These are phyloP conservation scores for Talaromyces thailandensis DNA, from an alignment of 495 filamentous ascomycete species.

Conservation along the genomic window DNA sequence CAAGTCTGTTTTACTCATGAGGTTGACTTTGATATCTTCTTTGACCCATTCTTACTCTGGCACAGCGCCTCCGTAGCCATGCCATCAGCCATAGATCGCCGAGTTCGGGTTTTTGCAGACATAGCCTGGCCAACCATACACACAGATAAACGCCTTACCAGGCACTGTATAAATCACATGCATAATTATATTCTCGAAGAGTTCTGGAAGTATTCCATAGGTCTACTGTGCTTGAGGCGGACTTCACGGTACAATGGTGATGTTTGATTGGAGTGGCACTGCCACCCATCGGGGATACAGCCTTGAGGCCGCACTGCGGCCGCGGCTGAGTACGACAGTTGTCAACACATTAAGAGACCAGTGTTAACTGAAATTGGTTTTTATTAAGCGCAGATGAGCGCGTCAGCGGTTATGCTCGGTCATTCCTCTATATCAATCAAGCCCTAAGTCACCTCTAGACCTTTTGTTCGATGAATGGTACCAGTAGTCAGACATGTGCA, in stretches of 20 bases:
- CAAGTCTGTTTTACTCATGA: neutral
- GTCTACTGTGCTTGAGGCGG: neutral
- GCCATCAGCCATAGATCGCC: neutral
- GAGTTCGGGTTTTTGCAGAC: neutral
- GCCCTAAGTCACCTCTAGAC: neutral
- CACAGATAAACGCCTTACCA: neutral
- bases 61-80: neutral
- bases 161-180: neutral
- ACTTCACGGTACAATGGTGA: neutral
- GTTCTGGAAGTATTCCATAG: neutral
- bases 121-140: neutral
- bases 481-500: neutral
- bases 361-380: neutral
- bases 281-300: neutral
- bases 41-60: neutral
- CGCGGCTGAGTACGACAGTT: neutral
- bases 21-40: neutral
- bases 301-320: neutral
- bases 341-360: neutral
- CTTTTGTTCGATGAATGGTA: neutral
- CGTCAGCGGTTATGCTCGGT: neutral
- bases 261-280: neutral
- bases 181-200: neutral
- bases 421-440: neutral
- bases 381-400: neutral